Percentiles rank a stretch among this genome's conserved stretches.
Evolutionary conservation across 2,329 filamentous ascomycete genomes (phyloP).

Genomic region (Periconia macrospinosa): DNA sequence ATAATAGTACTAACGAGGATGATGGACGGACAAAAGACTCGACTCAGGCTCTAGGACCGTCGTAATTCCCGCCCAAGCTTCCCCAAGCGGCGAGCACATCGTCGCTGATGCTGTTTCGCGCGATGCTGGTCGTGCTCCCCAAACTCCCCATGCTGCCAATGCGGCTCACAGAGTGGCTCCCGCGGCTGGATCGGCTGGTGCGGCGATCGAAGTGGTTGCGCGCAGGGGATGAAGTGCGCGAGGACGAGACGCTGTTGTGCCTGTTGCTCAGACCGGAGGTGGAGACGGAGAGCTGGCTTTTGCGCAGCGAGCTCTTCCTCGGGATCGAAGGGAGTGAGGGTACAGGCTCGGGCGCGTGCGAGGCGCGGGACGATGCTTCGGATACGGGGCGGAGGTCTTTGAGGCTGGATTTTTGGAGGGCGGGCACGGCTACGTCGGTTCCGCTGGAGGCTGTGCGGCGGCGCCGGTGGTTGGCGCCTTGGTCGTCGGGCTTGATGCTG

Average conservation of each 20-base stretch:
- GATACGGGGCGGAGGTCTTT: constrained; percentile 21
- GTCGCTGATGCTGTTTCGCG: constrained; percentile 46
- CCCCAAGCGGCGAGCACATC: constrained; percentile 53
- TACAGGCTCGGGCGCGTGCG: constrained; percentile 24
- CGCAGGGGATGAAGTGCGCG: constrained; percentile 19
- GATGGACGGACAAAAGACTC: too few species aligned
- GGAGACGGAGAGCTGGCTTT: constrained; percentile 17
- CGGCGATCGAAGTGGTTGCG: neutral
- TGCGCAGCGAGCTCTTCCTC: constrained; percentile 19
- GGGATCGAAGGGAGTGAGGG: constrained; percentile 11
- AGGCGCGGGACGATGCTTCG: constrained; percentile 23
- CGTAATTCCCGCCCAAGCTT: constrained; percentile 44
- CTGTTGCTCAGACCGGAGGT: constrained; percentile 14
- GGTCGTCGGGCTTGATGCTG: constrained; percentile 24
- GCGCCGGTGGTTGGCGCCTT: constrained; percentile 25
- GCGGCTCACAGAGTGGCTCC: constrained; percentile 20
- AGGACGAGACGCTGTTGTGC: constrained; percentile 25
- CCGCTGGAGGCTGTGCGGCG: constrained; percentile 40
- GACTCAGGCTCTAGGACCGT: constrained; percentile 1
- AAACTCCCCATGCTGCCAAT: constrained; percentile 23
- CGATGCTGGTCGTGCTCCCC: constrained; percentile 12
- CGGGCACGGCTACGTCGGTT: constrained; percentile 19
- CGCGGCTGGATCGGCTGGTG: constrained; percentile 12
- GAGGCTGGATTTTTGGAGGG: constrained; percentile 2
- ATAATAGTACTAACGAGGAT: too few species aligned